Percentiles rank a stretch among this genome's conserved stretches.
Evolutionary conservation across 805 yeast genomes (phyloP).

Genomic region (Blastobotrys terrestris): DNA sequence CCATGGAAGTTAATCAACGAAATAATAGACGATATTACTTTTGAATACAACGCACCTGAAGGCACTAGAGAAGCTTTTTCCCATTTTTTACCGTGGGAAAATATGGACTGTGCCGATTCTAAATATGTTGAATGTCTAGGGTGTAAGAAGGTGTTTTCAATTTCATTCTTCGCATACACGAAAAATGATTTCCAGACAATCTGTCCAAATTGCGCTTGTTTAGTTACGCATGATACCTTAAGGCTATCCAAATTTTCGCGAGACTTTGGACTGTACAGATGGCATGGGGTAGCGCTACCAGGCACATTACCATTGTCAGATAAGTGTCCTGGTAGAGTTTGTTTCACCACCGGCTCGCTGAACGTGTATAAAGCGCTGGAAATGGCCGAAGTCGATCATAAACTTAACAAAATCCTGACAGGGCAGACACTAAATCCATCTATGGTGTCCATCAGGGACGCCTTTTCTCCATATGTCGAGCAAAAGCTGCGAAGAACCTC

Average conservation of each 20-base stretch:
- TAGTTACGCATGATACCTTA: not conserved
- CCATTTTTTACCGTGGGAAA: not conserved
- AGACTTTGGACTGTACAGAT: not conserved
- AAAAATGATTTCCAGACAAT: not conserved
- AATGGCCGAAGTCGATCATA: too few species aligned
- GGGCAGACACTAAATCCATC: too few species aligned
- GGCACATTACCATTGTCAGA: not conserved
- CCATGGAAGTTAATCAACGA: not conserved
- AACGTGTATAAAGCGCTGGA: too few species aligned
- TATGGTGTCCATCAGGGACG: too few species aligned
- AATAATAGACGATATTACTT: not conserved
- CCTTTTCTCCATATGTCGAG: not conserved
- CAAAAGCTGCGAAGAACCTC: not conserved
- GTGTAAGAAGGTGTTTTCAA: not conserved
- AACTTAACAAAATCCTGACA: too few species aligned
- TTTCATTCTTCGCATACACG: not conserved
- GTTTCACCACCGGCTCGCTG: too few species aligned
- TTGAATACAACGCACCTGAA: not conserved
- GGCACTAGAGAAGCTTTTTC: not conserved
- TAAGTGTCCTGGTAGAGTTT: too few species aligned
- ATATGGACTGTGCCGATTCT: not conserved
- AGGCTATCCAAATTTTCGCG: not conserved
- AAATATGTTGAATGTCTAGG: not conserved
- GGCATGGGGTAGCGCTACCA: not conserved
- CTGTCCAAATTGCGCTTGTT: not conserved